A percentile compares a stretch with the other conserved stretches of the same genome.
phyloP scores from a whole-genome alignment of 352 stramenopile genomes.

The Pythium oligandrum region DNA sequence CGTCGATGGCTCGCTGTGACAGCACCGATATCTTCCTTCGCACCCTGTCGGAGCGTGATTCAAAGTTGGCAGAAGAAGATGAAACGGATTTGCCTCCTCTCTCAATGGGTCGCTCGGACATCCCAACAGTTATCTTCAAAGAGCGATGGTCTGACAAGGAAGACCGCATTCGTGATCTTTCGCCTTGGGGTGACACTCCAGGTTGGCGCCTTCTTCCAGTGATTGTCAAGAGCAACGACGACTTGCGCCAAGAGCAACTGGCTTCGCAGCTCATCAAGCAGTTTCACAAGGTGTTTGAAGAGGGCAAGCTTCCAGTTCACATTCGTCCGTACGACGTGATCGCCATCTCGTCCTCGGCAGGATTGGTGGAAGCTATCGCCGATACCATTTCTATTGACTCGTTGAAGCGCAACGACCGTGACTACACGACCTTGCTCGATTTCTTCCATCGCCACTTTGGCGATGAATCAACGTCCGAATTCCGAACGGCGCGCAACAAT shows the following conservation, averaged over 20 bases:
- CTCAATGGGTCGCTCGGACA: conserved; percentile 22
- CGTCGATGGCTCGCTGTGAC: conserved; percentile 55
- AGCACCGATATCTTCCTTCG: conserved; percentile 73
- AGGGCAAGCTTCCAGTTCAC: conserved; percentile 92
- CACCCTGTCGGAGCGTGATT: conserved; percentile 66
- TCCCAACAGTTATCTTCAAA: conserved; percentile 87
- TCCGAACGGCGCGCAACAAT: conserved; percentile 77
- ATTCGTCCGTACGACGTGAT: conserved; percentile 96
- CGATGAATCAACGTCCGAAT: conserved; percentile 57
- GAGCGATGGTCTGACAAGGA: conserved; percentile 95
- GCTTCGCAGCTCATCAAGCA: conserved; percentile 95
- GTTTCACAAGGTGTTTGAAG: conserved; percentile 93
- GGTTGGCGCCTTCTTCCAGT: conserved; percentile 91
- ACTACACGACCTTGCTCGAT: conserved; percentile 88
- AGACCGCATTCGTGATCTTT: conserved; percentile 83
- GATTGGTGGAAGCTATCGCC: conserved; percentile 95
- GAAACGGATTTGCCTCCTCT: conserved; percentile 28
- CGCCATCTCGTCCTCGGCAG: conserved; percentile 89
- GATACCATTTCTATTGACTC: conserved; percentile 98
- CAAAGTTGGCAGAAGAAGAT: conserved; percentile 52
- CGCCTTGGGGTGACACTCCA: conserved; percentile 73
- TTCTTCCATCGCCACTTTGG: conserved; percentile 95
- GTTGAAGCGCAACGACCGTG: conserved; percentile 94
- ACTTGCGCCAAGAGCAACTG: conserved; percentile 97
- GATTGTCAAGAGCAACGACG: conserved; percentile 99